phyloP scores from a whole-genome alignment of 2,329 filamentous ascomycete species.

The Epichloe baconii region DNA sequence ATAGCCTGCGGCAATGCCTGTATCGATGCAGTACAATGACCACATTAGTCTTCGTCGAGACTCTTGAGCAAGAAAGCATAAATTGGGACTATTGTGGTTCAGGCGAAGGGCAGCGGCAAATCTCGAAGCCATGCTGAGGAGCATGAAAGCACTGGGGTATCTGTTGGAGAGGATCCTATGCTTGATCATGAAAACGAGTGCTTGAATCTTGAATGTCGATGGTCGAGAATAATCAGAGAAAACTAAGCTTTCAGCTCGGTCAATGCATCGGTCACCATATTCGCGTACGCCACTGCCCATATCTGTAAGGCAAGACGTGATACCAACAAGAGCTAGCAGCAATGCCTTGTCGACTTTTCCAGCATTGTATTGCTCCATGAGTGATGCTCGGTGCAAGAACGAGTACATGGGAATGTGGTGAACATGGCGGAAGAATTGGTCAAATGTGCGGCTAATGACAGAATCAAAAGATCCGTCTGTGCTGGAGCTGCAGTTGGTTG shows the following conservation, averaged over 20 bases:
- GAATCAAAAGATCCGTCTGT: slow-evolving; percentile 33
- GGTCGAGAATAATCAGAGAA: slow-evolving; percentile 40
- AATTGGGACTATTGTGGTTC: slow-evolving; percentile 27
- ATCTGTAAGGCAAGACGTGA: slow-evolving; percentile 42
- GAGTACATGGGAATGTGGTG: slow-evolving; percentile 47
- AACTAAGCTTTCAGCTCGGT: slow-evolving; percentile 40
- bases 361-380: slow-evolving; percentile 45
- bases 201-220: slow-evolving; percentile 42
- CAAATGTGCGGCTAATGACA: slow-evolving; percentile 38
- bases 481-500: slow-evolving; percentile 13
- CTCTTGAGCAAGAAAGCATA: slow-evolving; percentile 28
- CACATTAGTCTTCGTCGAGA: slow-evolving; percentile 30
- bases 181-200: slow-evolving; percentile 31
- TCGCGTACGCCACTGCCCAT: slow-evolving; percentile 37
- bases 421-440: slow-evolving; percentile 44
- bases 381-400: slow-evolving; percentile 44
- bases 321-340: slow-evolving; percentile 40
- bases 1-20: slow-evolving; percentile 28
- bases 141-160: slow-evolving; percentile 32
- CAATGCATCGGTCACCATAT: slow-evolving; percentile 40
- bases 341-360: slow-evolving; percentile 42
- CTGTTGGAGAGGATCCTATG: slow-evolving; percentile 30
- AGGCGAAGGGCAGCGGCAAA: slow-evolving; percentile 29
- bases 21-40: slow-evolving; percentile 30
- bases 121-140: slow-evolving; percentile 28